Base-by-base conservation (phyloP, 2,329 filamentous ascomycete species). In the Lecanosticta acicola region DNA sequence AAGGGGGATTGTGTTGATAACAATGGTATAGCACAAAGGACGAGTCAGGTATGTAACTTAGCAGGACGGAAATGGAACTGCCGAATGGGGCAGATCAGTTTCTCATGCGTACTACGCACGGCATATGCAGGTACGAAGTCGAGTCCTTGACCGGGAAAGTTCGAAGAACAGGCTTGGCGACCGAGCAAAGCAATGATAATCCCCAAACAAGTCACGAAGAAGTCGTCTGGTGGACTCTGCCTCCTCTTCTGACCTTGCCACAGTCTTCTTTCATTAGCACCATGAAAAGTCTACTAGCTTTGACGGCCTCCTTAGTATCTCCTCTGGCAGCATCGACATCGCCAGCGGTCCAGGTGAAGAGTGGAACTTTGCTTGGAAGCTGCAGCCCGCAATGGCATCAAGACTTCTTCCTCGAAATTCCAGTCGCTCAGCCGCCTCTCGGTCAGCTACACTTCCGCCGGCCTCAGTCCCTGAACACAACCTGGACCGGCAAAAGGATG, bases 321-420 rank as follows among this genome's bases (percentile, higher is more conserved):
- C 7, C 24, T 5, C 24, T 29, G 5, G 24, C 11, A 11, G 24
- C 24, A 11, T 5, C 24, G 24, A 5, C 5, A 29, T 29, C 24
- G 5, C 24, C 24, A 29, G 11, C 24, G 11, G 24, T 29, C 24
- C 7, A 29, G 7, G 24, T 29, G 24, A 29, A 29, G 24, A 29
- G 11, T 11, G 24, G 24, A 29, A 29, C 24, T 29, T 29, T 29
- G 24, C 24, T 5, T 29, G 24, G 24, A 11, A 7, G 7, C 7
- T 29, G 11, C 24, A 29, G 11, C 11, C 24, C 24, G 5, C 24
- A 29, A 29, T 29, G 24, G 24, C 7, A 48, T 60, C 65, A 2
- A 57, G 63, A 3, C 40, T 53, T 67, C 41, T 71, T 70, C 54
- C 60, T 71, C 4, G 68, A 68, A 3, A 56, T 58, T 11, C 56